Base-by-base conservation (phyloP, 2,329 filamentous ascomycete species). In the Fusarium praegraminearum region DNA sequence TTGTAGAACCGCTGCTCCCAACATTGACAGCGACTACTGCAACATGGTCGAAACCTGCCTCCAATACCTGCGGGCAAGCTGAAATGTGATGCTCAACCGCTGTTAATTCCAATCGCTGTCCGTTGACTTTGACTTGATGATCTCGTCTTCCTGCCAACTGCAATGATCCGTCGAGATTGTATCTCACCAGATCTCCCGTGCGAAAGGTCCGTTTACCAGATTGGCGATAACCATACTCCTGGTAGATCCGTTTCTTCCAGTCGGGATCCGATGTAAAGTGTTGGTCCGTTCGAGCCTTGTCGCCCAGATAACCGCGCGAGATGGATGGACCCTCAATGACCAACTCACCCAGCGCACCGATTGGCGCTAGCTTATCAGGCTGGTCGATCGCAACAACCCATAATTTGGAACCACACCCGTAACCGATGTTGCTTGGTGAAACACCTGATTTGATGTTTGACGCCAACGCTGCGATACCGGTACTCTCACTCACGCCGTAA, bases 401-500 rank as follows among this genome's bases (percentile, higher is more conserved):
- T 22, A 53, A 18, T 1, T 7, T 58, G 7, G 55, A 58, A 5
- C 55, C 55, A 13, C 32, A 58, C 2, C 55, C 55, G 24, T 53
- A 58, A 3, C 55, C 55, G 5, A 58, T 58, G 11, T 38, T 58
- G 15, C 36, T 43, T 36, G 55, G 47, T 2, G 55, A 53, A 7
- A 24, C 22, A 8, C 38, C 36, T 30, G 55, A 10, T 2, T 30
- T 53, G 7, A 58, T 15, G 5, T 53, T n/a, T 15, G 55, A 53
- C 6, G 53, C 41, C 15, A 58, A 9, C 11, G 38, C 30, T 9
- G 55, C 55, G 10, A 58, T 53, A 12, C 55, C 55, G 4, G 55
- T 58, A 12, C 55, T 58, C 22, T 58, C 47, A n/a, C 55, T 58
- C 1, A 58, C 55, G 3, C 55, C 55, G 18, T 58, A 58, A 13